A percentile compares a stretch with the other conserved stretches of the same genome.
Conservation (phyloP, 768 basidiomycete genomes). For the Tulasnella sp. region DNA sequence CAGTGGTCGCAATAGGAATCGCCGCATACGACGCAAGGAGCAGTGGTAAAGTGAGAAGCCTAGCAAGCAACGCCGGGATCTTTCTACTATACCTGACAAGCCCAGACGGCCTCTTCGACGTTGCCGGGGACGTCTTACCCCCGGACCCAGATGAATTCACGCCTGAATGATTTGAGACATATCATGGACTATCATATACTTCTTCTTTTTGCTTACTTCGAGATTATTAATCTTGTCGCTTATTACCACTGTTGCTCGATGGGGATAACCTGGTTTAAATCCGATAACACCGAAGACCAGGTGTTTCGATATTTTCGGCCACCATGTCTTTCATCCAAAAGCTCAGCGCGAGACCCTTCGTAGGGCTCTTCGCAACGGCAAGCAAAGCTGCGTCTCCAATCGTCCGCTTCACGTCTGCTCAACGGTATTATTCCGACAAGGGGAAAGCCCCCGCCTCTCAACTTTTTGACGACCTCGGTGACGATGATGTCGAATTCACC, state of each 20-base stretch:
- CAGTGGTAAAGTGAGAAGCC: not conserved
- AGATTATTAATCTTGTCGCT: no score
- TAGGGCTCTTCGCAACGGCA: not conserved
- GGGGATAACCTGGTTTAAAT: not conserved
- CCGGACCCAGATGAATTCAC: not conserved
- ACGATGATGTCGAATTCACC: slow-evolving; percentile 8
- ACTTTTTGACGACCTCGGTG: not conserved
- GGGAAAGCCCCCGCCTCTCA: not conserved
- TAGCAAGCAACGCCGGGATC: not conserved
- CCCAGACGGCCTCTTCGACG: not conserved
- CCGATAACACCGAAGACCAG: not conserved
- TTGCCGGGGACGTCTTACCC: not conserved
- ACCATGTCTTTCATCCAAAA: not conserved
- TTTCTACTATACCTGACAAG: not conserved
- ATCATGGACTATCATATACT: not conserved
- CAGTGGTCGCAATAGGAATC: slow-evolving; percentile 26
- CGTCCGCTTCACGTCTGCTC: not conserved
- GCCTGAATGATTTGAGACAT: not conserved
- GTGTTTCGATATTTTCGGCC: not conserved
- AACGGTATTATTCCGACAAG: not conserved
- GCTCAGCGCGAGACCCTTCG: not conserved
- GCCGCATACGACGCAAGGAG: slow-evolving; percentile 21
- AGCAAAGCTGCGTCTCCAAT: not conserved
- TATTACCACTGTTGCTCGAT: no score
- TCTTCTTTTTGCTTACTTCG: not conserved